Base-by-base conservation (phyloP, 352 stramenopile species). In the Phytophthora tentaculata region DNA sequence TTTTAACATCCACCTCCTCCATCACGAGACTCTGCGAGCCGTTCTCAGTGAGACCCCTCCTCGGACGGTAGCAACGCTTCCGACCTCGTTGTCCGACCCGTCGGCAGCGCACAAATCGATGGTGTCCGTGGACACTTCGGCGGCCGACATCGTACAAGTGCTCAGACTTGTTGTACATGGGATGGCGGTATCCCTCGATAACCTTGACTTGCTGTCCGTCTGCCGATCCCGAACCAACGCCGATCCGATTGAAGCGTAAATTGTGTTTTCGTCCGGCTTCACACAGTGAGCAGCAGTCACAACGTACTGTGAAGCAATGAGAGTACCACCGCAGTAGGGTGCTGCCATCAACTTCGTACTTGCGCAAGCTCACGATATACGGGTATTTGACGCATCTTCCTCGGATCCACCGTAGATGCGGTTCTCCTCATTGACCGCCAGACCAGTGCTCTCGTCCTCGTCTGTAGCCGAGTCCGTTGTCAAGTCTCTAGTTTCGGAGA, bases 201-300 rank as follows among this genome's bases (percentile, higher is more conserved):
- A 91, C 79, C 32, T 80, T 72, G 23, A 89, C 74, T 35, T 77
- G 81, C 65, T 88, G 71, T 37, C 83, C 83, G 9, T 85, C 71
- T 14, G 61, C 55, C 4, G 53, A 64, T 60, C 81, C 83, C 5
- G 54, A 83, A 7, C 64, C 61, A 73, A 88, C 41, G 70, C 70
- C 9, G 81, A 88, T 22, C 77, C 79, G 43, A 91, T 73, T 16
- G 79, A 89, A 53, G 74, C 83, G 67, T 81, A 88, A 35, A 86
- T 77, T 7, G 67, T 56, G 29, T 56, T 13, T 24, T 72, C 51
- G 44, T 77, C 68, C 39, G 65, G 75, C 65, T 84, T 83, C 45
- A 89, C 79, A 67, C 86, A 94, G 60, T 94, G 86, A 9, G 72
- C 86, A n/a, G 86, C 86, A 37, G 83, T 94, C 37, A 91, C 62